Evolutionary conservation across 306 rosid genomes (phyloP).

Genomic region (Canavalia ensiformis): DNA sequence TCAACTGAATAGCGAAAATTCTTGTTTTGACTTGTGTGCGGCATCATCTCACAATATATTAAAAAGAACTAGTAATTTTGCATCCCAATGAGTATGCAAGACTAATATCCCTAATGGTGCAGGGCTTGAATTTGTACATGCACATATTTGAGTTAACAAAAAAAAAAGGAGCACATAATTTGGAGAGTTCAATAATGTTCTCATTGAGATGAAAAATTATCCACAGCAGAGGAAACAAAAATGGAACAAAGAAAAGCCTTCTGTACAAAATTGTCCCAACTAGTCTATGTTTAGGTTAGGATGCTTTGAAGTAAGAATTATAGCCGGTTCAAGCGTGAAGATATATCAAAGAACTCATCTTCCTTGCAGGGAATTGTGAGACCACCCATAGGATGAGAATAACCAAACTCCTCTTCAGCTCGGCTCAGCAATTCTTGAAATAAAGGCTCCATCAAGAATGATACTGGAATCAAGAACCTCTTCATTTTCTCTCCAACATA

Average conservation of each 20-base stretch:
- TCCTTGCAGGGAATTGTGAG: conserved; percentile 39
- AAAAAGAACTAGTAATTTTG: not conserved
- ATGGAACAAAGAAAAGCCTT: not conserved
- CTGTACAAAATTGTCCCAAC: conserved; percentile 29
- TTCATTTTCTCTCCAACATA: conserved; percentile 62
- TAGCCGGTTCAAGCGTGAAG: conserved; percentile 35
- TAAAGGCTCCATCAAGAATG: not conserved
- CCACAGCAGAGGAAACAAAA: conserved; percentile 8
- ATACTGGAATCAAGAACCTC: conserved; percentile 52
- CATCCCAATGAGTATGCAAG: too few species aligned
- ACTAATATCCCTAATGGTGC: not conserved
- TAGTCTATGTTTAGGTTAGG: conserved; percentile 8
- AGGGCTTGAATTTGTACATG: not conserved
- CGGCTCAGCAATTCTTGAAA: not conserved
- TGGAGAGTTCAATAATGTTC: not conserved
- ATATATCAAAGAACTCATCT: conserved; percentile 48
- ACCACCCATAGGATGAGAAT: conserved; percentile 1
- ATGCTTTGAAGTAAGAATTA: not conserved
- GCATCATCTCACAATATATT: not conserved
- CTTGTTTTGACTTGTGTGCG: not conserved
- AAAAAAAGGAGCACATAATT: not conserved
- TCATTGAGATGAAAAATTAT: not conserved
- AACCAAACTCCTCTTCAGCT: not conserved
- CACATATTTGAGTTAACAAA: not conserved
- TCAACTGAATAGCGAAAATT: too few species aligned